These are phyloP conservation scores for Sphagnum fallax DNA, from an alignment of 228 moss, liverwort and hornwort genomes.

Conservation along the genomic window DNA sequence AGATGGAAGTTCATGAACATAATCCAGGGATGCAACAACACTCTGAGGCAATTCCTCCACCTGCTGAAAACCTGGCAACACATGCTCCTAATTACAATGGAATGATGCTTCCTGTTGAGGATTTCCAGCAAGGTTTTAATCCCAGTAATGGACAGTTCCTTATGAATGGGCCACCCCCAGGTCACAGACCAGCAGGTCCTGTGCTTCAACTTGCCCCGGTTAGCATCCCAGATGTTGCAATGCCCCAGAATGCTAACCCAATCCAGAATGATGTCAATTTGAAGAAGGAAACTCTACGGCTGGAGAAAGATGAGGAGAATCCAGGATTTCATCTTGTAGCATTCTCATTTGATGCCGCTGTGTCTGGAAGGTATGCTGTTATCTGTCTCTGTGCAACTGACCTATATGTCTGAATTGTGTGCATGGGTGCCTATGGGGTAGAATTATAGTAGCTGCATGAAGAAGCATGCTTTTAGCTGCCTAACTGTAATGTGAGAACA, in stretches of 20 bases:
- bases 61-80: slow-evolving; percentile 58
- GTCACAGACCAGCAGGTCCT: slow-evolving; percentile 21
- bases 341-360: slow-evolving; percentile 89
- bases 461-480: too few relatives aligned
- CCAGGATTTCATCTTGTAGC: slow-evolving; percentile 72
- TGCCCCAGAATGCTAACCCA: slow-evolving; percentile 76
- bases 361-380: slow-evolving; percentile 70
- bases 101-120: slow-evolving; percentile 38
- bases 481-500: too few relatives aligned
- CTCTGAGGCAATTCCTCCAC: slow-evolving; percentile 42
- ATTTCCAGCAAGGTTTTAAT: slow-evolving; percentile 36
- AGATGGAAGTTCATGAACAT: slow-evolving; percentile 10
- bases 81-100: slow-evolving; percentile 31
- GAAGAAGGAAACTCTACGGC: slow-evolving; percentile 73
- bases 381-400: neutral
- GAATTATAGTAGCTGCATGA: too few relatives aligned
- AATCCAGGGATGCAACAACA: slow-evolving; percentile 27
- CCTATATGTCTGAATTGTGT: too few relatives aligned
- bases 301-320: slow-evolving; percentile 81
- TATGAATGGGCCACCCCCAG: slow-evolving; percentile 52
- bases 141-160: slow-evolving; percentile 66
- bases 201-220: slow-evolving; percentile 20
- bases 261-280: slow-evolving; percentile 90
- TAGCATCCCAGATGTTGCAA: slow-evolving; percentile 34
- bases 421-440: too few relatives aligned